Evolutionary conservation across 495 filamentous ascomycete genomes (phyloP), one percentile per base, ranked within the genome.

Genomic region (Geoglossum glabrum): DNA sequence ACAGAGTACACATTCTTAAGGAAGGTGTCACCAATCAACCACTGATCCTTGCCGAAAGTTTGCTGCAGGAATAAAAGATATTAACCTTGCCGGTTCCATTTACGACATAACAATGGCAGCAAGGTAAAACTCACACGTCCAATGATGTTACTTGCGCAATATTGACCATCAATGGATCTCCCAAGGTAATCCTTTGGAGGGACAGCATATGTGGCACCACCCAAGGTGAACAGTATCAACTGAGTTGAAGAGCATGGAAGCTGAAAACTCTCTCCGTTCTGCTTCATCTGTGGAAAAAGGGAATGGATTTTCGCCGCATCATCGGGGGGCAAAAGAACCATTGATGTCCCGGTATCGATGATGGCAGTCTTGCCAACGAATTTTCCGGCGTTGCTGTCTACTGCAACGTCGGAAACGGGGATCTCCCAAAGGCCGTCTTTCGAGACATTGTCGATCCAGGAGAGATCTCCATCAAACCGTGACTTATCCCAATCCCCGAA

Each of bases 1-100:
- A 92, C 82, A 25, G 78, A 71, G 69, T 92, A 92, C n/a, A 93
- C 86, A 61, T 93, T 92, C 71, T 93, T 94, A 58, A 94, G 67
- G 62, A 93, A 93, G 4, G 83, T 76, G 62, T 90, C 87, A 5
- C 87, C 87, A 0, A 92, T 66, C 30, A 94, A 72, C 87, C 88
- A 92, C 66, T 73, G 67, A 51, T 73, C 63, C 17, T 68, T 47
- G 27, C 71, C 75, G 52, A 76, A 74, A 4, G 73, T 68, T 59
- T 72, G 67, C 30, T 52, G 17, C 49, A 52, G 3, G 28, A 15
- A 30, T 31, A 17, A 15, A 28, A 19, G 15, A 30, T 30, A 30
- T 52, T 13, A 52, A 26, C 13, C 40, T 25, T 34, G n/a, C n/a
- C 19, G 9, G 38, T 58, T 9, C 6, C 49, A 52, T 28, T 5